Evolutionary conservation across 2,329 filamentous ascomycete species (phyloP).

Genomic region (Aureobasidium leucospermi): DNA sequence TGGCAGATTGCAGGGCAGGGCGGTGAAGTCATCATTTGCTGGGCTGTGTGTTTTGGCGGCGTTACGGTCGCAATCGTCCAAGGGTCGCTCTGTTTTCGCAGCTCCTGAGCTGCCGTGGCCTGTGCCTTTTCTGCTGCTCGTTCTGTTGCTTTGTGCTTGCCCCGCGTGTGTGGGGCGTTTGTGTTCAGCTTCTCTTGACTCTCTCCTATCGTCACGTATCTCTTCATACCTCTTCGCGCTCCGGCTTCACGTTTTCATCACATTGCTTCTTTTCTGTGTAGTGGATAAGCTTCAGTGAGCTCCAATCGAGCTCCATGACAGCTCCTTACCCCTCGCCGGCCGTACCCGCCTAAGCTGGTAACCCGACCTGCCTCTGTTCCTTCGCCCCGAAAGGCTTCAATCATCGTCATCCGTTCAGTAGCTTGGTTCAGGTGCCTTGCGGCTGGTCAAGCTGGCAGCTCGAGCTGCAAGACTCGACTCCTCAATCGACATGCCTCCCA

Average conservation of each 20-base stretch:
- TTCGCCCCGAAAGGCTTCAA: conserved; percentile 7
- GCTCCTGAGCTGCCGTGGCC: conserved; percentile 10
- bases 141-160: not conserved
- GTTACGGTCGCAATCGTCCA: conserved; percentile 9
- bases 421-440: conserved; percentile 6
- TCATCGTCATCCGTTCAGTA: conserved; percentile 12
- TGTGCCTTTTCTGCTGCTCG: conserved; percentile 7
- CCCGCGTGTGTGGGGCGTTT: conserved; percentile 12
- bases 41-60: conserved; percentile 8
- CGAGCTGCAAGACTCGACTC: conserved; percentile 4
- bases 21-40: conserved; percentile 10
- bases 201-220: conserved; percentile 9
- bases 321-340: conserved; percentile 4
- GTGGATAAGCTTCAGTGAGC: conserved; percentile 12
- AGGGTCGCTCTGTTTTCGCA: not conserved
- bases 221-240: conserved; percentile 1
- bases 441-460: conserved; percentile 13
- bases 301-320: conserved; percentile 14
- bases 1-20: not conserved
- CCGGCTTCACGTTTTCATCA: not conserved
- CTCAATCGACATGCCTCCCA: conserved; percentile 66
- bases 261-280: conserved; percentile 7
- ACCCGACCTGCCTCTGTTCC: conserved; percentile 1
- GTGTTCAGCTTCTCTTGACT: conserved; percentile 2
- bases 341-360: conserved; percentile 2